Base-by-base conservation (phyloP, 129 eudicot genomes). In the Solidago caesia region DNA sequence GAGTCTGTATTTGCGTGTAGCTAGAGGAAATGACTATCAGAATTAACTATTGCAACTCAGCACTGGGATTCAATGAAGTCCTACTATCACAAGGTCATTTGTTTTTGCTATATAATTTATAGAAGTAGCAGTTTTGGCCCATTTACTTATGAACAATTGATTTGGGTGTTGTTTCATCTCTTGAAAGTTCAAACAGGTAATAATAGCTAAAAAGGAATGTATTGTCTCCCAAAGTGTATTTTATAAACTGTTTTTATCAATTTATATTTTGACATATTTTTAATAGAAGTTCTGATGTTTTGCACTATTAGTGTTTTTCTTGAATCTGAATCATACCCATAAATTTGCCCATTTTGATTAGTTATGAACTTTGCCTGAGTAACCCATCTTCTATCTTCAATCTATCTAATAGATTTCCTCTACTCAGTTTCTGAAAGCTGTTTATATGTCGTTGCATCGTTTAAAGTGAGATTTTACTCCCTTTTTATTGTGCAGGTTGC, bases 21-120 rank as follows among this genome's bases (percentile, higher is more conserved):
- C 87, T 70, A 71, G 82, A 75, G 99, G 90, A 73, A 89, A 81
- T 5, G 99, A 91, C 67, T 95, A 95, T 80, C 86, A 70, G 56
- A 84, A 69, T 52, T 88, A 74, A 44, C 84, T 84, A 29, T 87
- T 60, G 96, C 99, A 16, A 77, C 80, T 62, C 86, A 91, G 74
- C 99, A 91, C 57, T 95, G 95, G 94, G 92, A 85, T 79, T 77
- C 91, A 11, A 89, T 85, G 97, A 95, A 80, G 72, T 83, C 89
- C 2, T 85, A 74, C 67, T 89, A 95, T 83, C 91, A 95, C 74
- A 89, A 91, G 99, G 99, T 81, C 71, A 39, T 29, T 47, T 27
- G n/a, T 53, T 33, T 69, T 77, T 5, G 13, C 16, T 43, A 4
- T 27, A 63, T 58, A 44, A 15, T 44, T 1, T 44, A 16, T 52